Evolutionary conservation across 1,139 yeast genomes (phyloP).

Genomic region (Chernovozyma sophiae-reginae): DNA sequence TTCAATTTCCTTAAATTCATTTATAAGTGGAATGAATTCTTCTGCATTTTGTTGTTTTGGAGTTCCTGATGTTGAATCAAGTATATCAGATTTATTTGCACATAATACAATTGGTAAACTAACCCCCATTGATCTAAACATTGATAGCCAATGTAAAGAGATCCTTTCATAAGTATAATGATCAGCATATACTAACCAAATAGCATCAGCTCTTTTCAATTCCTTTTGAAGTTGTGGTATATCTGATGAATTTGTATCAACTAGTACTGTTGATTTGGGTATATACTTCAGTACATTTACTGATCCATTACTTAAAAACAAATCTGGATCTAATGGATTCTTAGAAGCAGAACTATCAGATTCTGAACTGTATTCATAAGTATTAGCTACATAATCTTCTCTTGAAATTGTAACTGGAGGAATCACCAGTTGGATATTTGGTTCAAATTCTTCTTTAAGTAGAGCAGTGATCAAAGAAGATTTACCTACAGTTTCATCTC

Average conservation of each 20-base stretch:
- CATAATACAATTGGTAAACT: slow-evolving; percentile 88
- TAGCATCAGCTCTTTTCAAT: slow-evolving; percentile 80
- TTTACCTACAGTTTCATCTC: slow-evolving; percentile 93
- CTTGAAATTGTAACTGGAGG: slow-evolving; percentile 73
- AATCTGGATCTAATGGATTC: slow-evolving; percentile 1
- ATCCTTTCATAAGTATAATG: slow-evolving; percentile 92
- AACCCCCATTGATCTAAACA: slow-evolving; percentile 87
- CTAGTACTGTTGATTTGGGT: slow-evolving; percentile 65
- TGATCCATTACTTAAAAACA: slow-evolving; percentile 5
- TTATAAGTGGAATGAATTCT: slow-evolving; percentile 80
- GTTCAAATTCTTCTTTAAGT: slow-evolving; percentile 73
- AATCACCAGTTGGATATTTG: slow-evolving; percentile 68
- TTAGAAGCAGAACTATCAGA: not conserved
- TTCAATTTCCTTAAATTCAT: slow-evolving; percentile 91
- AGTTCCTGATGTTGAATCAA: slow-evolving; percentile 15
- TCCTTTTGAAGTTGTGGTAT: slow-evolving; percentile 60
- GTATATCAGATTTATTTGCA: slow-evolving; percentile 72
- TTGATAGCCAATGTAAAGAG: slow-evolving; percentile 90
- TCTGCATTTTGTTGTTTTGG: slow-evolving; percentile 47
- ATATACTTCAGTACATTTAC: slow-evolving; percentile 38
- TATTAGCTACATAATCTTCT: slow-evolving; percentile 34
- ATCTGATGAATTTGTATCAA: slow-evolving; percentile 78
- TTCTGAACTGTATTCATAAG: slow-evolving; percentile 17
- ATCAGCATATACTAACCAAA: slow-evolving; percentile 89
- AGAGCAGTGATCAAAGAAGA: slow-evolving; percentile 72